A percentile compares a stretch with the other conserved stretches of the same genome.
These are phyloP conservation scores for Thelephora terrestris DNA, from an alignment of 1,284 basidiomycete genomes.

Conservation along the genomic window DNA sequence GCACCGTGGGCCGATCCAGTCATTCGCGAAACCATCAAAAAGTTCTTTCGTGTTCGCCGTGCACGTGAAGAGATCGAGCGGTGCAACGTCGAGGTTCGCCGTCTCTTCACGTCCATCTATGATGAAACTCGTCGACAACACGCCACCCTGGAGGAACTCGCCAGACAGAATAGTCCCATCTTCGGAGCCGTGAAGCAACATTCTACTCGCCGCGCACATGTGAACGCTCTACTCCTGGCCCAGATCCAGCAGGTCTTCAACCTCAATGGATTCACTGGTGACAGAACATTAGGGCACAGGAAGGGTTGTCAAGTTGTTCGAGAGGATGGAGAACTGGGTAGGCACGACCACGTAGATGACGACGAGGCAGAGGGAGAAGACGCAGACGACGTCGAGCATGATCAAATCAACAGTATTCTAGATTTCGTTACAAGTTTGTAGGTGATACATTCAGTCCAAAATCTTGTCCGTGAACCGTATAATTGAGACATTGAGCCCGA, in stretches of 20 bases:
- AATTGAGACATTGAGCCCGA: too few species aligned
- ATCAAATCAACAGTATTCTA: not conserved
- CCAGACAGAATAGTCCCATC: not conserved
- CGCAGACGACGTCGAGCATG: not conserved
- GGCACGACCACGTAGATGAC: not conserved
- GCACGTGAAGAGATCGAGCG: constrained; percentile 25
- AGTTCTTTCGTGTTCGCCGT: constrained; percentile 17
- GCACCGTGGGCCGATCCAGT: constrained; percentile 21
- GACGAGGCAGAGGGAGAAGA: constrained; percentile 2
- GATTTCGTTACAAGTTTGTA: not conserved
- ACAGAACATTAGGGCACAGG: not conserved
- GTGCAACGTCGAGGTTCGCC: constrained; percentile 22
- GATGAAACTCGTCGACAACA: constrained; percentile 14
- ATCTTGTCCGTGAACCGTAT: too few species aligned
- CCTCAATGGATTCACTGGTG: constrained; percentile 7
- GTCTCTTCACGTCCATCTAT: constrained; percentile 17
- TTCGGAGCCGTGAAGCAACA: constrained; percentile 6
- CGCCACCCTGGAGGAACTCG: not conserved
- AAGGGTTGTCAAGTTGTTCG: too few species aligned
- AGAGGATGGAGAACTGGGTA: not conserved
- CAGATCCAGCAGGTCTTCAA: constrained; percentile 7
- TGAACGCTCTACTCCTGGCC: constrained; percentile 7
- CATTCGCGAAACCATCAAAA: constrained; percentile 17
- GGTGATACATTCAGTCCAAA: too few species aligned
- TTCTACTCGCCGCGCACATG: constrained; percentile 1